Evolutionary conservation across 176 grass and related monocot genomes (phyloP), one percentile per base, ranked within the genome.

Genomic region (Oryza australiensis): DNA sequence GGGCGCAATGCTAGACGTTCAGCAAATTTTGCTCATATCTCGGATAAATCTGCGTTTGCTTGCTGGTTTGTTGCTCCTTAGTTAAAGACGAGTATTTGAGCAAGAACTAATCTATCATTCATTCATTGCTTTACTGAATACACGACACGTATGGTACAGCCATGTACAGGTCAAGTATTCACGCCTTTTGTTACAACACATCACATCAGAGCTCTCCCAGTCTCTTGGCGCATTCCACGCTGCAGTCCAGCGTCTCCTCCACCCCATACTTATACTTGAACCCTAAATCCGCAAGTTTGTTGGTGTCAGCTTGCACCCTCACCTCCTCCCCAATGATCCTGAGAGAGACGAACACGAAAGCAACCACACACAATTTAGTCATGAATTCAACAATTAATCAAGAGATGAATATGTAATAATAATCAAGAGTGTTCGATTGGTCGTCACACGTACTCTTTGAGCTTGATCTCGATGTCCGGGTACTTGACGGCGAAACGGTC

Each of bases 201-300:
- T 43, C 26, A 20, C 18, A 53, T 88, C 29, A 90, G 53, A 94
- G 76, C 37, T 24, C 70, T 32, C 81, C 75, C 10, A 91, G 1
- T 12, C 84, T 88, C 85, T 82, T 88, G 68, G 81, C 84, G 69
- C 90, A 95, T 48, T 86, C 78, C 15, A 95, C 81, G 62, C 70
- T 88, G 62, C 28, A 20, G 45, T 80, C 81, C 14, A 95, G 10
- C 79, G 85, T 83, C 70, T 95, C 80, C 46, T 93, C 90, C 67
- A 85, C 80, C 0, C 67, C 74, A 26, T 93, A 86, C 55, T 34
- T 92, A 57, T 84, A 95, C 40, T 35, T 90, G 71, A 95, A 95
- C 3, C 90, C 90, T 67, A 88, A 23, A 42, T 95, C 86, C 72
- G 40, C 82, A 0, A 95, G 78, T 28, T 90, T 95, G 27, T 53